Conservation (phyloP, 805 yeast species). For the Citeromyces matritensis region DNA sequence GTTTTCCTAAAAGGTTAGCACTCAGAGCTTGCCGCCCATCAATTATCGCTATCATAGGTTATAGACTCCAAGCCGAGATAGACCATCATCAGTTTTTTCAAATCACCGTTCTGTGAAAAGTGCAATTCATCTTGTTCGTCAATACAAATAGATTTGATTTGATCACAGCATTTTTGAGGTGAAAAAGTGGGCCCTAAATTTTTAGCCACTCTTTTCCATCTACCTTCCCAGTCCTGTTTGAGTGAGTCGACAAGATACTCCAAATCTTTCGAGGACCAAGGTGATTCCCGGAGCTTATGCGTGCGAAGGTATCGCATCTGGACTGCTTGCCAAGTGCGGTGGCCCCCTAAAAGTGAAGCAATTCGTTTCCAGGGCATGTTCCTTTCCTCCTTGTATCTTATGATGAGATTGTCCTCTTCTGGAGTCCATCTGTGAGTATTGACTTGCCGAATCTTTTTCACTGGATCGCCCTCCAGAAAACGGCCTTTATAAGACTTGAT, state of each 20-base stretch:
- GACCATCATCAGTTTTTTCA: conserved; percentile 15
- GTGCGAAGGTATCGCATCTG: conserved; percentile 29
- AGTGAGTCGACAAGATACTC: conserved; percentile 14
- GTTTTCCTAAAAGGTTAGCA: too few species aligned
- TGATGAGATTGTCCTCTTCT: conserved; percentile 19
- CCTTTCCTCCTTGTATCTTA: conserved; percentile 19
- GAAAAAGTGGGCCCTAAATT: conserved; percentile 15
- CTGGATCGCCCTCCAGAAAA: too few species aligned
- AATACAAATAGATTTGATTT: conserved; percentile 13
- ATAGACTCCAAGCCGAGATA: conserved; percentile 20
- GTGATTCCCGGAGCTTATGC: conserved; percentile 17
- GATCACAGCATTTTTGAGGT: conserved; percentile 13
- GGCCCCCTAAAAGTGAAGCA: conserved; percentile 12
- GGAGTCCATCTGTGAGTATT: conserved; percentile 13
- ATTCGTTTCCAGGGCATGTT: conserved; percentile 22
- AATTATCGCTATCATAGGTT: conserved; percentile 14
- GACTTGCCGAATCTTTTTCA: too few species aligned
- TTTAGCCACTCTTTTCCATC: conserved; percentile 21
- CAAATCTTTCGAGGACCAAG: conserved; percentile 19
- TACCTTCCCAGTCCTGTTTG: conserved; percentile 21
- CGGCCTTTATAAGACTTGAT: too few species aligned
- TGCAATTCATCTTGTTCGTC: conserved; percentile 14
- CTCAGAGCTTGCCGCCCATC: too few species aligned
- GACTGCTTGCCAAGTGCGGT: conserved; percentile 28
- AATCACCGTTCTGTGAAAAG: conserved; percentile 6